These are phyloP conservation scores for Schizophyllum amplum DNA, from an alignment of 1,284 basidiomycete genomes.

Conservation along the genomic window DNA sequence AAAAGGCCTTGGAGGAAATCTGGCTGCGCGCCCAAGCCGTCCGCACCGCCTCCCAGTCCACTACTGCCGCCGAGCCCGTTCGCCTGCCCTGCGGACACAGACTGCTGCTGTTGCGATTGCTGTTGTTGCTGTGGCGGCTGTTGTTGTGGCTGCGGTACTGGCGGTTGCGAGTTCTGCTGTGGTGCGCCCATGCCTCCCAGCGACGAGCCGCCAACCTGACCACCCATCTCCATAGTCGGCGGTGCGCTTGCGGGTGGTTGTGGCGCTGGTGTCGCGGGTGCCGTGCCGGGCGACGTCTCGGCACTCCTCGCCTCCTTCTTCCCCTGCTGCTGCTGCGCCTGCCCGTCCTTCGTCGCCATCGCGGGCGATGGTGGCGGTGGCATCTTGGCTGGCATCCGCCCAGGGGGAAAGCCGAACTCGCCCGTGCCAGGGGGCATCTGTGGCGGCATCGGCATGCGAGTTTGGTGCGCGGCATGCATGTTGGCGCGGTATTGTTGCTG, in stretches of 20 bases:
- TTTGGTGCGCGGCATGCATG: not conserved
- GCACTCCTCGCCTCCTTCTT: conserved; percentile 18
- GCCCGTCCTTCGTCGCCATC: conserved; percentile 26
- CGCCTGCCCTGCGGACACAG: conserved; percentile 9
- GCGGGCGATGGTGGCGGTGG: conserved; percentile 45
- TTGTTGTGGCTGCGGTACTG: conserved; percentile 24
- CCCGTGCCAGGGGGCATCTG: not conserved
- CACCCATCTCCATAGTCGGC: conserved; percentile 35
- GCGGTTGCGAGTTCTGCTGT: too few relatives aligned
- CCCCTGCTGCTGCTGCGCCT: conserved; percentile 15
- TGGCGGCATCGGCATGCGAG: not conserved
- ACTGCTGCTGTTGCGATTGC: conserved; percentile 14
- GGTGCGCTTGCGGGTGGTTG: conserved; percentile 32
- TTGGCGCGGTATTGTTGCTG: not conserved
- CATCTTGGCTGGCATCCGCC: conserved; percentile 24
- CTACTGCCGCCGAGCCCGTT: conserved; percentile 16
- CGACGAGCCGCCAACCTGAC: conserved; percentile 32
- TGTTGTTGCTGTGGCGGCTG: conserved; percentile 14
- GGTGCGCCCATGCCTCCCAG: too few relatives aligned
- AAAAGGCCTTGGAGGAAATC: too few relatives aligned
- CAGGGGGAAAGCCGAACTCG: too few relatives aligned
- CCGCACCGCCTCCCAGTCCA: conserved; percentile 23
- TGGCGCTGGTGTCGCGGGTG: conserved; percentile 20
- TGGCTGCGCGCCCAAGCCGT: conserved; percentile 16
- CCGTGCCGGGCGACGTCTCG: conserved; percentile 43